phyloP scores from a whole-genome alignment of 208 protist species.

The Jaenimonas drosophilae region DNA sequence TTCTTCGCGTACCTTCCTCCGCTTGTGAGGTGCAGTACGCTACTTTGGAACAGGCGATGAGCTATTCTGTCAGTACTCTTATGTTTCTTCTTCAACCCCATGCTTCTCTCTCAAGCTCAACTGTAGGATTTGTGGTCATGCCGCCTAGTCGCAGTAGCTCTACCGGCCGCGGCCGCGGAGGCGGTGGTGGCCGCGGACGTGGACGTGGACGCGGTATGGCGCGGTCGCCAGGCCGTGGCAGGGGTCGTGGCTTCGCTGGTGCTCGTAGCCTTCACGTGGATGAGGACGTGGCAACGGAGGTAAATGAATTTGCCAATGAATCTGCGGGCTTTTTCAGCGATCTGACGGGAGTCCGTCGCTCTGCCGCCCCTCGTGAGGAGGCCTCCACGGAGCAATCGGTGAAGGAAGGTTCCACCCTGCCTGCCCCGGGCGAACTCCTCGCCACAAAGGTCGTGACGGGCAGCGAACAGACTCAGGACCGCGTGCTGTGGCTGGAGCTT shows the following conservation, averaged over 20 bases:
- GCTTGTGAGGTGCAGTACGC: too few relatives aligned
- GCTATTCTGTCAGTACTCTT: too few relatives aligned
- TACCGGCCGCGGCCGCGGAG: not conserved
- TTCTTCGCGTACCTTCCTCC: too few relatives aligned
- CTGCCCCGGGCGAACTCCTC: not conserved
- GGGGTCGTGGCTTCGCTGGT: too few relatives aligned
- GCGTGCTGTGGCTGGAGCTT: conserved; percentile 80
- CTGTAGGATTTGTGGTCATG: not conserved
- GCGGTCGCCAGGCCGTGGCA: not conserved
- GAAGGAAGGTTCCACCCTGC: not conserved
- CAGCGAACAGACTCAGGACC: conserved; percentile 76
- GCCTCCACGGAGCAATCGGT: too few relatives aligned
- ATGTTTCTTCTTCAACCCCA: too few relatives aligned
- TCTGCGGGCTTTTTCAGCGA: not conserved
- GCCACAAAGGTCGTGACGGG: conserved; percentile 4
- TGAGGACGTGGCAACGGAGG: too few relatives aligned
- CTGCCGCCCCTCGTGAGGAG: too few relatives aligned
- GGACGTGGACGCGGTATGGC: not conserved
- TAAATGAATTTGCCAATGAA: not conserved
- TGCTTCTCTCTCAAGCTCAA: too few relatives aligned
- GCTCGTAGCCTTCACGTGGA: too few relatives aligned
- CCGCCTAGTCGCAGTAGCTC: not conserved
- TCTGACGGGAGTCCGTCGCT: too few relatives aligned
- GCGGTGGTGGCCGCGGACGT: not conserved
- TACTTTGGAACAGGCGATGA: too few relatives aligned